phyloP scores from a whole-genome alignment of 306 rosid species.

The Corylus heterophylla region DNA sequence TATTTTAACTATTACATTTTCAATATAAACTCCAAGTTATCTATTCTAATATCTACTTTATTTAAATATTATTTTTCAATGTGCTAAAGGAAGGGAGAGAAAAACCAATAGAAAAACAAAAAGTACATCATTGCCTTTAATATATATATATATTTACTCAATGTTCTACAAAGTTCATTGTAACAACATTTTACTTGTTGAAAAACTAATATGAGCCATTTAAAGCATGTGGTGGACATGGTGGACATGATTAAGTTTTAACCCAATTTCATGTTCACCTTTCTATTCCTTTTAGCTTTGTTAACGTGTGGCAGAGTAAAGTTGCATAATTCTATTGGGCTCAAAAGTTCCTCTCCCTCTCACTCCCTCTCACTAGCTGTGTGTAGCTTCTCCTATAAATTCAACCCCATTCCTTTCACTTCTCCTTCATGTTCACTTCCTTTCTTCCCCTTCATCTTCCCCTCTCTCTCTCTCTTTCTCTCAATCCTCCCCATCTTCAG shows the following conservation, averaged over 20 bases:
- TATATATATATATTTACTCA: no score
- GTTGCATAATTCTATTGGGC: neutral
- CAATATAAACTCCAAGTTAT: no score
- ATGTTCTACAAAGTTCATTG: no score
- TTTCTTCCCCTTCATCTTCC: slow-evolving; percentile 1
- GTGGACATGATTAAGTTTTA: neutral
- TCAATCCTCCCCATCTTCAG: slow-evolving; percentile 15
- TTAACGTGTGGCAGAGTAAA: neutral
- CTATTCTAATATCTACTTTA: no score
- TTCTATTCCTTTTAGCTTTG: neutral
- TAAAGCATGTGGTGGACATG: no score
- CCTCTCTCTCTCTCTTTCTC: slow-evolving; percentile 9
- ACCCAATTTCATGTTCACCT: neutral
- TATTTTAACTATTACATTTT: no score
- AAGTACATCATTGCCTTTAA: no score
- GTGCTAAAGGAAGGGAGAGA: no score
- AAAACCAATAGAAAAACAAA: no score
- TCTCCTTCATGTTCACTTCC: slow-evolving; percentile 35
- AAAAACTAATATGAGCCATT: no score
- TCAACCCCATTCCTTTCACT: slow-evolving; percentile 34
- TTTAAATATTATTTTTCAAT: no score
- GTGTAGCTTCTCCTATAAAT: slow-evolving; percentile 51
- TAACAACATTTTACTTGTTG: no score
- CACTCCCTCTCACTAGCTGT: slow-evolving; percentile 1
- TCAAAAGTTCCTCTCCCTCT: slow-evolving; percentile 17